phyloP scores from a whole-genome alignment of 2,329 filamentous ascomycete genomes.

The Chaetomium sp. region DNA sequence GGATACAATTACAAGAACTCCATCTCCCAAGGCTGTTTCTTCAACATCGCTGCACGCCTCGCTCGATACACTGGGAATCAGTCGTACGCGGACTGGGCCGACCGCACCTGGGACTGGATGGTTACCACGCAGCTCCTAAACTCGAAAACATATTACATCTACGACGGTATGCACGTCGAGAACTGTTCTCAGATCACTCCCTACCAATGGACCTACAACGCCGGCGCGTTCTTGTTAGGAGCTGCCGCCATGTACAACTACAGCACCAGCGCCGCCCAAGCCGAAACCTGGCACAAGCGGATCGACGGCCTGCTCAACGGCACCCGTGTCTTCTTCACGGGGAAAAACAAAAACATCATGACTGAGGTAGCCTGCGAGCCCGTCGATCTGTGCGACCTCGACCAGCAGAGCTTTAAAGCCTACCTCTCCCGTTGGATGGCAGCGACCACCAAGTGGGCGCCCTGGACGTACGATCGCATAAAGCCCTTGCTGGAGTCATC shows the following conservation, averaged over 20 bases:
- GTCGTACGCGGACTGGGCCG: conserved; percentile 57
- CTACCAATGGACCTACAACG: conserved; percentile 71
- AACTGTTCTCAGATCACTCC: conserved; percentile 62
- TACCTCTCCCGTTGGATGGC: conserved; percentile 65
- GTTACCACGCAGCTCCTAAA: conserved; percentile 59
- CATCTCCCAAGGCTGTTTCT: conserved; percentile 48
- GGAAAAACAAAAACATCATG: conserved; percentile 58
- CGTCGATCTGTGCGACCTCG: conserved; percentile 61
- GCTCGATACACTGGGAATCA: conserved; percentile 58
- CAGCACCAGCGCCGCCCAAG: conserved; percentile 41
- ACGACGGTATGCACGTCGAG: conserved; percentile 61
- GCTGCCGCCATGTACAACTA: conserved; percentile 71
- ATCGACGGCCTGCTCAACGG: conserved; percentile 59
- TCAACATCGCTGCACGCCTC: conserved; percentile 55
- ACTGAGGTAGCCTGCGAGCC: conserved; percentile 67
- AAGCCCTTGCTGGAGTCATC: conserved; percentile 57
- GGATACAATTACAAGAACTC: conserved; percentile 65
- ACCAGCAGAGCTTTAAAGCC: conserved; percentile 66
- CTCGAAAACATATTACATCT: conserved; percentile 58
- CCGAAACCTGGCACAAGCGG: conserved; percentile 57
- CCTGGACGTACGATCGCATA: conserved; percentile 56
- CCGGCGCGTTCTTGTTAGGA: conserved; percentile 66
- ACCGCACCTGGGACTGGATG: conserved; percentile 56
- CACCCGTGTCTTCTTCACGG: conserved; percentile 55
- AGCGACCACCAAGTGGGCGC: conserved; percentile 64